Percentiles rank a stretch among this genome's conserved stretches.
phyloP scores from a whole-genome alignment of 805 yeast genomes.

The Metahyphopichia silvanorum region DNA sequence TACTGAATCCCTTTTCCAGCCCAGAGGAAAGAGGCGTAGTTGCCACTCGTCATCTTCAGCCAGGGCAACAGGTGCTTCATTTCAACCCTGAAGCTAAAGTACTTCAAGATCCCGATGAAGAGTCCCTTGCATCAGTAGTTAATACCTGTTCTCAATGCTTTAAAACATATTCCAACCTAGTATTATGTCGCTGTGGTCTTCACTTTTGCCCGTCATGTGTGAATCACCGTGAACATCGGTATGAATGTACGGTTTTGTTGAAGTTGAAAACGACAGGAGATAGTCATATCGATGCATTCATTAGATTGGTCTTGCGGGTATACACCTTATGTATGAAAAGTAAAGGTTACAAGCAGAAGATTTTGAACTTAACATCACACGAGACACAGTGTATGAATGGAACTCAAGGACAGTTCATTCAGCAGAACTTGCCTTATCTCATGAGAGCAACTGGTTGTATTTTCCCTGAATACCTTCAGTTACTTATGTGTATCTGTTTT shows the following conservation, averaged over 20 bases:
- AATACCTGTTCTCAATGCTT: too few species aligned
- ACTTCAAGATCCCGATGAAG: too few species aligned
- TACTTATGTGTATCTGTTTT: conserved; percentile 10
- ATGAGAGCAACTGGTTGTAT: neutral
- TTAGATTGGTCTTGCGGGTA: neutral
- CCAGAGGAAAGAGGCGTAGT: too few species aligned
- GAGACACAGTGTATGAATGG: neutral
- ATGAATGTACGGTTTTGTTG: conserved; percentile 3
- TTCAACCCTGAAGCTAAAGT: too few species aligned
- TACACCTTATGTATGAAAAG: neutral
- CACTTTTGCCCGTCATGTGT: neutral
- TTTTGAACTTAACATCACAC: conserved; percentile 2
- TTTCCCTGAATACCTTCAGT: conserved; percentile 1
- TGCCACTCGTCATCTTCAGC: too few species aligned
- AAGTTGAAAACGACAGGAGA: conserved; percentile 10
- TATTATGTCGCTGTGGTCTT: neutral
- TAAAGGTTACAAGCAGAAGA: neutral
- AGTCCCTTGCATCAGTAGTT: too few species aligned
- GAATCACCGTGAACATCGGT: neutral
- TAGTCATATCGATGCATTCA: neutral
- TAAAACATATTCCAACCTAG: too few species aligned
- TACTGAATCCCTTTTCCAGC: too few species aligned
- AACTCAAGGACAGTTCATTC: neutral
- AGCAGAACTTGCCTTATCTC: neutral
- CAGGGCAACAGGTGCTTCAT: too few species aligned